Conservation (phyloP, 2,329 filamentous ascomycete genomes). For the Colletotrichum euphorbiae region DNA sequence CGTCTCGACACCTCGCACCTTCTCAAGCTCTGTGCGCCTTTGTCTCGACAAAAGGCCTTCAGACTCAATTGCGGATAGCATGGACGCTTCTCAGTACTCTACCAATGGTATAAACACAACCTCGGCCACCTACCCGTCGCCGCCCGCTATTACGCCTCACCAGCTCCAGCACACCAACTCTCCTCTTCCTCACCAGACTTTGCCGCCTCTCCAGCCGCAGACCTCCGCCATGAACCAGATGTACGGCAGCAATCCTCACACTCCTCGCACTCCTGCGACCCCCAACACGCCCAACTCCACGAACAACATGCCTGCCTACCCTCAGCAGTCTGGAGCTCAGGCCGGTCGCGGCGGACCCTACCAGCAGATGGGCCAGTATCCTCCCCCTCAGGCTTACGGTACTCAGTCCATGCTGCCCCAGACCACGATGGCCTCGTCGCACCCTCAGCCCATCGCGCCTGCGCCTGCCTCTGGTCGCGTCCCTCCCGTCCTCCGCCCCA, state of each 20-base stretch:
- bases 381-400: constrained; percentile 66
- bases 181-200: constrained; percentile 63
- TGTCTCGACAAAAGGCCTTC: constrained; percentile 39
- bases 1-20: constrained; percentile 37
- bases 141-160: constrained; percentile 63
- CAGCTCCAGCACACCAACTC: constrained; percentile 60
- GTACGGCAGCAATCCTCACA: constrained; percentile 71
- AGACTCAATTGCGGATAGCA: constrained; percentile 50
- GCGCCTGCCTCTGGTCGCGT: constrained; percentile 70
- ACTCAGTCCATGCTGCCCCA: constrained; percentile 75
- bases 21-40: constrained; percentile 37
- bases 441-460: constrained; percentile 81
- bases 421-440: constrained; percentile 73
- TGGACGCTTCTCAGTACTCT: constrained; percentile 67
- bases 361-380: constrained; percentile 67
- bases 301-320: constrained; percentile 65
- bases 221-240: constrained; percentile 61
- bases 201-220: constrained; percentile 66
- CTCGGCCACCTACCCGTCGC: constrained; percentile 62
- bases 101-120: constrained; percentile 68
- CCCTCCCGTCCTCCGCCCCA: constrained; percentile 74
- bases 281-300: constrained; percentile 70
- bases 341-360: constrained; percentile 62
- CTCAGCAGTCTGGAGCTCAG: constrained; percentile 55
- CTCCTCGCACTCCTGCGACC: constrained; percentile 71